Evolutionary conservation across 148 eudicot genomes (phyloP), one percentile per base, ranked within the genome.

Genomic region (Fagopyrum tataricum): DNA sequence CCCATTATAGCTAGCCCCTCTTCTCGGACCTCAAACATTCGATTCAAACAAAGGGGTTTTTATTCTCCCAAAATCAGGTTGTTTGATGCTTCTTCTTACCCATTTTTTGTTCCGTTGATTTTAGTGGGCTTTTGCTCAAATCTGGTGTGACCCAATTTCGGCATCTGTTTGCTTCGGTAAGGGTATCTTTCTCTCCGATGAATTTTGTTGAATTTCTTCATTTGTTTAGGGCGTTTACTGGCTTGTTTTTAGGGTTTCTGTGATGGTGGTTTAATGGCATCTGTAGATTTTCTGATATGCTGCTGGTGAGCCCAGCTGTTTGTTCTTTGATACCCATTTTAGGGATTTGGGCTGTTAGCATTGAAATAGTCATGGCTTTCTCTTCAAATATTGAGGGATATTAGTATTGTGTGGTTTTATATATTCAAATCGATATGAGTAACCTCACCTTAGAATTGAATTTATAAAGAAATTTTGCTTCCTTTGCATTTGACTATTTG

Each of bases 101-200:
- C 72, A 17, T 42, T 37, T 69, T 43, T 26, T 31, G 37, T 42
- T n/a, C 20, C 39, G 18, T 64, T 71, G 73, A 44, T 47, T 71
- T 42, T 71, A 40, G 58, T 44, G 58, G 73, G 69, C 39, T 41
- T 73, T 73, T 73, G 2, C 15, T 21, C 75, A 44, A 55, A 44
- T 73, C 75, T 55, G 46, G 75, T 10, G 67, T 9, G 75, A 40
- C 75, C 67, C 75, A 73, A 39, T 64, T 39, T 64, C 69, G 44
- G 44, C 40, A 12, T 21, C 64, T 20, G 20, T 58, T 20, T 0
- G 64, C 14, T 7, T 61, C 41, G 44, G 14, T 13, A 37, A 37
- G 69, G 69, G 69, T 37, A 39, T 64, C 17, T 31, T 37, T 64
- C 49, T 15, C 69, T 64, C 43, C 6, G 43, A 14, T 39, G 20